Conservation (phyloP, 2,329 filamentous ascomycete species). For the Penicillium sp. region DNA sequence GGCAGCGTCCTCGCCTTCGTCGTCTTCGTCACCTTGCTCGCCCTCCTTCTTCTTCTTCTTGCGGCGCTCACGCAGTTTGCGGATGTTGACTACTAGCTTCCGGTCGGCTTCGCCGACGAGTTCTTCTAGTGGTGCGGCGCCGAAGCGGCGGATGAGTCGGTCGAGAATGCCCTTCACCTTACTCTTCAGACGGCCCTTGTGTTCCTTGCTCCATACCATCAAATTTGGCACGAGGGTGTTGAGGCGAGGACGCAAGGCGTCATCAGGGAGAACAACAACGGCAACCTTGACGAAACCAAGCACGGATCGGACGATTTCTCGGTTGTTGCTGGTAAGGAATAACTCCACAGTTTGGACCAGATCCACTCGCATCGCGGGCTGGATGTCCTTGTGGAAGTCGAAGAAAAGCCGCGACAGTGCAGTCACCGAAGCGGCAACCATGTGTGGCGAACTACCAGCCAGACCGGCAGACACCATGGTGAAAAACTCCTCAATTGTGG, state of each 20-base stretch:
- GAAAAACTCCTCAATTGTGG: conserved; percentile 92
- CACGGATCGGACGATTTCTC: conserved; percentile 93
- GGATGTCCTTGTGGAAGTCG: conserved; percentile 78
- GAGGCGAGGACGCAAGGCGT: conserved; percentile 79
- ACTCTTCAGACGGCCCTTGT: conserved; percentile 94
- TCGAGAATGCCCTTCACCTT: conserved; percentile 99
- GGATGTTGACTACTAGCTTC: conserved; percentile 91
- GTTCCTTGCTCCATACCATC: conserved; percentile 95
- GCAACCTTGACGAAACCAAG: conserved; percentile 97
- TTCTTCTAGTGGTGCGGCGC: conserved; percentile 77
- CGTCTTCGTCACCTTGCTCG: conserved; percentile 62
- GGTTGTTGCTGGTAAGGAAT: conserved; percentile 94
- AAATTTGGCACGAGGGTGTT: conserved; percentile 81
- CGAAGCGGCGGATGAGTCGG: conserved; percentile 89
- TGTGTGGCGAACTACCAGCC: conserved; percentile 89
- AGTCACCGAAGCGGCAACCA: conserved; percentile 97
- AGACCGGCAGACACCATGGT: conserved; percentile 98
- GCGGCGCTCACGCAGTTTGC: conserved; percentile 88
- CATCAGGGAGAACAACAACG: conserved; percentile 80
- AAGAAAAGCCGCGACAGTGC: conserved; percentile 92
- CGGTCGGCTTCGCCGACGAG: conserved; percentile 83
- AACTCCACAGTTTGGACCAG: conserved; percentile 94
- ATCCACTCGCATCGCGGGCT: conserved; percentile 73
- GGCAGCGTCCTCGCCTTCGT: conserved; percentile 57
- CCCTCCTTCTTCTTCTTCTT: conserved; percentile 84